These are phyloP conservation scores for Basidiobolus meristosporus DNA, from an alignment of 371 early-diverging fungal species.

Conservation along the genomic window DNA sequence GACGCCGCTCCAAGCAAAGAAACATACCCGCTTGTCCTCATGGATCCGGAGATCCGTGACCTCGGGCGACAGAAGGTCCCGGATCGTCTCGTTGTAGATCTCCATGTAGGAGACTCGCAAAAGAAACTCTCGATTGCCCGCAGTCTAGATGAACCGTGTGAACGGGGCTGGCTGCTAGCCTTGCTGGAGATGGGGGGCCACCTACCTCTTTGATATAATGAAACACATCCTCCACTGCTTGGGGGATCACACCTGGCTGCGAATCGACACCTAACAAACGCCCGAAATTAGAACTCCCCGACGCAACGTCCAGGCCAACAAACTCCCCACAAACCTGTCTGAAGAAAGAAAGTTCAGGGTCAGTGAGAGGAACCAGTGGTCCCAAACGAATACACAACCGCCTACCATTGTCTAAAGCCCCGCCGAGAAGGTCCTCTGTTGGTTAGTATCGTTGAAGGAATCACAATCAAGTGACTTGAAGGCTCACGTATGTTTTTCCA, in stretches of 20 bases:
- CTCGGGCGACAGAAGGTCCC: conserved; percentile 59
- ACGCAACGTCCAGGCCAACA: neutral
- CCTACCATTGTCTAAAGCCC: neutral
- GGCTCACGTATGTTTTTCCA: conserved; percentile 76
- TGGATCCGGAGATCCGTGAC: conserved; percentile 61
- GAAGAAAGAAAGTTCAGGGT: neutral
- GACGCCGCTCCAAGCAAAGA: no score
- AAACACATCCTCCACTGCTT: conserved; percentile 66
- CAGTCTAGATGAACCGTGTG: conserved; percentile 4
- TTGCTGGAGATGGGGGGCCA: conserved; percentile 1
- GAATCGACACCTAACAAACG: conserved; percentile 23
- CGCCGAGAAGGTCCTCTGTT: conserved; percentile 12
- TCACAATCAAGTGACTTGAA: neutral
- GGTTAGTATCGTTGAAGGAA: neutral
- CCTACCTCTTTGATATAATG: conserved; percentile 34
- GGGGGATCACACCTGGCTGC: conserved; percentile 70
- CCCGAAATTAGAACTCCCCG: conserved; percentile 1
- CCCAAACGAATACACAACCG: neutral
- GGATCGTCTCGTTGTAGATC: conserved; percentile 87
- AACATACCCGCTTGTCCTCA: conserved; percentile 39
- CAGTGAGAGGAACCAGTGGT: neutral
- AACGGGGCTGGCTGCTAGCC: conserved; percentile 7
- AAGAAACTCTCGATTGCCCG: conserved; percentile 45
- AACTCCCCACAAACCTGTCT: neutral
- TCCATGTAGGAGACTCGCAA: conserved; percentile 88